phyloP scores from a whole-genome alignment of 108 stramenopile genomes.

The Fragilaria radians region DNA sequence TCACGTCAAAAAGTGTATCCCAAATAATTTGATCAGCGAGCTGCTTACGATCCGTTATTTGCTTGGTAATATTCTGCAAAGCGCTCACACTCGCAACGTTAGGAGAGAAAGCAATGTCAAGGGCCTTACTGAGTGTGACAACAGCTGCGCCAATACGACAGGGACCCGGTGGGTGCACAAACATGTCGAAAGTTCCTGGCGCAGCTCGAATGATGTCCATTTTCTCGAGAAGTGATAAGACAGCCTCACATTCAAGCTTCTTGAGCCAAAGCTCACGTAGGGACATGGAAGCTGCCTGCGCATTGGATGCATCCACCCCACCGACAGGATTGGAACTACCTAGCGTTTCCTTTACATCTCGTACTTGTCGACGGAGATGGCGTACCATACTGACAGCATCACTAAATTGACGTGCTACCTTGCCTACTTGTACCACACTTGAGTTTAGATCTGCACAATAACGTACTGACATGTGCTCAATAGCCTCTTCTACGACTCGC shows the following conservation, averaged over 20 bases:
- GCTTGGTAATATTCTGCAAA: slow-evolving; percentile 74
- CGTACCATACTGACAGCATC: slow-evolving; percentile 64
- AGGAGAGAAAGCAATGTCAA: slow-evolving; percentile 68
- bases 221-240: slow-evolving; percentile 58
- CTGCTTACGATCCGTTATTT: slow-evolving; percentile 78
- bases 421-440: slow-evolving; percentile 71
- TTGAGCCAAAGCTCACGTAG: slow-evolving; percentile 85
- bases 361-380: slow-evolving; percentile 66
- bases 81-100: slow-evolving; percentile 68
- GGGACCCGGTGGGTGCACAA: slow-evolving; percentile 28
- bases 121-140: slow-evolving; percentile 41
- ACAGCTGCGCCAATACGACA: slow-evolving; percentile 78
- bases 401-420: slow-evolving; percentile 69
- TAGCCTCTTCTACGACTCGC: slow-evolving; percentile 64
- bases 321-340: slow-evolving; percentile 12
- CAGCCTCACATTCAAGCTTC: slow-evolving; percentile 81
- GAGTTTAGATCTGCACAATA: slow-evolving; percentile 81
- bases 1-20: slow-evolving; percentile 66
- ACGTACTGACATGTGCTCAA: slow-evolving; percentile 73
- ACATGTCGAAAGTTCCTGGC: slow-evolving; percentile 58
- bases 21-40: slow-evolving; percentile 79
- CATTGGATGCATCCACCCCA: slow-evolving; percentile 6
- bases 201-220: slow-evolving; percentile 80
- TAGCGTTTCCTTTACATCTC: slow-evolving; percentile 70
- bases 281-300: slow-evolving; percentile 47